Base-by-base conservation (phyloP, 2,329 filamentous ascomycete species). In the Talaromyces sp. region DNA sequence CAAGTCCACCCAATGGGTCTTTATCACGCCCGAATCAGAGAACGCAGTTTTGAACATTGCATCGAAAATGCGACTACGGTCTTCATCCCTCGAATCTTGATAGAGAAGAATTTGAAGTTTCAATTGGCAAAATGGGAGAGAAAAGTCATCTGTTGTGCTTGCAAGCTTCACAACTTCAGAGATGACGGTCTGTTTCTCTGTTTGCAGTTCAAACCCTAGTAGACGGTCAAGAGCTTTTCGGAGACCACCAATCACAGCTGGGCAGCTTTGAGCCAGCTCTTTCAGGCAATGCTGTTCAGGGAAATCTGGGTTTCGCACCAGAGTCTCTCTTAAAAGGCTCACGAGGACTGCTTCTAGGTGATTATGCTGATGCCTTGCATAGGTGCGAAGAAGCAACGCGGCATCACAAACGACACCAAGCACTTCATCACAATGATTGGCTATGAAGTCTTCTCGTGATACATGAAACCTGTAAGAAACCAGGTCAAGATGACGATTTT, bases 101-200 rank as follows among this genome's bases (percentile, higher is more conserved):
- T 67, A 66, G 55, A 76, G 74, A 14, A 75, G 58, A n/a, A 73
- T 57, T 48, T 74, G 72, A 10, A 77, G 62, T 51, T 76, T 75
- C 52, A 76, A 55, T 41, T 75, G 72, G 43, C 72, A 75, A 37
- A 75, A 72, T 4, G 75, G 71, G 22, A 77, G 65, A 9, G 75
- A 77, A 52, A 77, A 74, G 49, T 75, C 68, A 52, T 74, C 69
- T 10, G 71, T 70, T 56, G 68, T 68, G 13, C 62, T 58, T 32
- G 75, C 65, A 14, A 73, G 67, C 43, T 64, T 64, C 43, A 74
- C 67, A 4, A 71, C 67, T 39, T 73, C 66, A 7, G 60, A 61
- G 13, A 71, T 57, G 29, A 62, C 56, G 7, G 56, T 57, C 14
- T 42, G 43, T 9, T 47, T n/a, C 16, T 61, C 61, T 40, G 59